Percentiles rank a stretch among this genome's conserved stretches.
phyloP scores from a whole-genome alignment of 805 yeast genomes.

The Starmerella potacharoeniae region DNA sequence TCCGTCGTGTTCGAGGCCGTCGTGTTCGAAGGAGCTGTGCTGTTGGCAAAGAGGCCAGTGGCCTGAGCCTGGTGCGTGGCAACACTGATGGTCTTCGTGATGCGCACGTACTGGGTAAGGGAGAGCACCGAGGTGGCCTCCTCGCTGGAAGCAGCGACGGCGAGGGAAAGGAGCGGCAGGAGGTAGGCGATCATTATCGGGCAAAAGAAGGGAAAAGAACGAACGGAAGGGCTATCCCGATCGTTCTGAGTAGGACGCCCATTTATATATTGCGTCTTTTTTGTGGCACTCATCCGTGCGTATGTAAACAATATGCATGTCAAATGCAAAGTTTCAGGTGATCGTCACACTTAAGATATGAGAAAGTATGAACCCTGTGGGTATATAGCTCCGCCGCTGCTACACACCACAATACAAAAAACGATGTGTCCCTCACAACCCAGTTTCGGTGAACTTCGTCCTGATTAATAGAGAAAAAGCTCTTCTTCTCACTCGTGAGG shows the following conservation, averaged over 20 bases:
- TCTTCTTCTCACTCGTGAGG: too few relatives aligned
- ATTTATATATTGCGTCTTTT: background rate
- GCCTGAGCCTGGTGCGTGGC: constrained; percentile 1
- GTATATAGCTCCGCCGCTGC: too few relatives aligned
- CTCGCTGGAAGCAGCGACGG: background rate
- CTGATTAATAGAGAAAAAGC: background rate
- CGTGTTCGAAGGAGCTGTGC: background rate
- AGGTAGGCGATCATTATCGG: background rate
- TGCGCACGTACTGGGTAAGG: constrained; percentile 6
- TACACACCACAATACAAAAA: too few relatives aligned
- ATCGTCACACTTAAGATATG: background rate
- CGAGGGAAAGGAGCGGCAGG: constrained; percentile 1
- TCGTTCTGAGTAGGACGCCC: background rate
- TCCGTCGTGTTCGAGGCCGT: background rate
- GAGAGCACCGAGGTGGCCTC: background rate
- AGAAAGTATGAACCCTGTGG: too few relatives aligned
- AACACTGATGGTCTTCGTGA: constrained; percentile 6
- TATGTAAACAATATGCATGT: background rate
- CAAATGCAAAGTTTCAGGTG: background rate
- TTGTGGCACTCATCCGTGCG: background rate
- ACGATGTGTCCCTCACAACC: too few relatives aligned
- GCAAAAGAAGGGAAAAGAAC: background rate
- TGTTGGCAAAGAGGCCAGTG: background rate
- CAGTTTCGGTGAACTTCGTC: too few relatives aligned
- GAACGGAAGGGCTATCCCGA: background rate